Percentiles rank a stretch among this genome's conserved stretches.
Conservation (phyloP, 208 protist species). For the Crithidia fasciculata region DNA sequence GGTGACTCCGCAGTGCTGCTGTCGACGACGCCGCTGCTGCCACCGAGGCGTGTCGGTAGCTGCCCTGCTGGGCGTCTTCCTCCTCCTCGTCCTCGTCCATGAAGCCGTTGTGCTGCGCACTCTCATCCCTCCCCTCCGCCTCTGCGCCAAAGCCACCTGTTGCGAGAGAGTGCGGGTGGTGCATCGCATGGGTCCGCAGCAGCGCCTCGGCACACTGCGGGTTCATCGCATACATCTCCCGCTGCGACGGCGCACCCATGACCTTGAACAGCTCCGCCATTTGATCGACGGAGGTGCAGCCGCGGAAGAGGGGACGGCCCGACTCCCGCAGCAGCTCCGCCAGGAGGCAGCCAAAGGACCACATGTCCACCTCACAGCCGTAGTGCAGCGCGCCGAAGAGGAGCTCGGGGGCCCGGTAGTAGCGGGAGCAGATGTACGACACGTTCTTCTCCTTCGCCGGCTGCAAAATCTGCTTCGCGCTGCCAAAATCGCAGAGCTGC, state of each 20-base stretch:
- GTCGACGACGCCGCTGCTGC: background rate
- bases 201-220: conserved; percentile 91
- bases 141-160: background rate
- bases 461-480: conserved; percentile 77
- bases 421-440: conserved; percentile 93
- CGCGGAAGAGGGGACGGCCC: conserved; percentile 89
- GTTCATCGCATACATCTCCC: conserved; percentile 97
- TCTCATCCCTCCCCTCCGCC: background rate
- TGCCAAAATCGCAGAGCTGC: conserved; percentile 92
- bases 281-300: conserved; percentile 95
- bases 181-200: conserved; percentile 36
- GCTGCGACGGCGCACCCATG: conserved; percentile 92
- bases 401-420: conserved; percentile 96
- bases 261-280: conserved; percentile 97
- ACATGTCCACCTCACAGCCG: conserved; percentile 90
- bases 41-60: background rate
- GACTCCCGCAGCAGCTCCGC: conserved; percentile 94
- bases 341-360: conserved; percentile 94
- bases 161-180: conserved; percentile 8
- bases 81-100: conserved; percentile 17
- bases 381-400: conserved; percentile 91
- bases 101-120: background rate
- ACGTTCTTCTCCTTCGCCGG: conserved; percentile 73
- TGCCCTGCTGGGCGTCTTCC: background rate
- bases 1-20: background rate